Conservation (phyloP, 2,329 filamentous ascomycete species). For the Alternaria burnsii region DNA sequence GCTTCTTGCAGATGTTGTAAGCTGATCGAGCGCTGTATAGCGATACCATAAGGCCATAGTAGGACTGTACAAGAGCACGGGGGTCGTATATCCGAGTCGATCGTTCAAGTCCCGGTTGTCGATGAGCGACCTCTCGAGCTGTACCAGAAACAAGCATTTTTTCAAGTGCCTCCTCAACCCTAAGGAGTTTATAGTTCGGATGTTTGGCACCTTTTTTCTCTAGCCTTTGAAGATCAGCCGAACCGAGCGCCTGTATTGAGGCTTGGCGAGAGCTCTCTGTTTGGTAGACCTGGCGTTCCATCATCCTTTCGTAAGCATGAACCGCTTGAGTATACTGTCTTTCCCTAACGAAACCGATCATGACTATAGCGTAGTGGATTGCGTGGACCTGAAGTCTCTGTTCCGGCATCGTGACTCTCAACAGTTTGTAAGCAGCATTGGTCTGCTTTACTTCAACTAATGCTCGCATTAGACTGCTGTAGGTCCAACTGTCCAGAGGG, state of each 20-base stretch:
- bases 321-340: constrained; percentile 58
- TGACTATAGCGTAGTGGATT: constrained; percentile 64
- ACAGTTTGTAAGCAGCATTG: constrained; percentile 63
- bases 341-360: constrained; percentile 59
- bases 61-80: constrained; percentile 58
- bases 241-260: constrained; percentile 41
- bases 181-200: constrained; percentile 29
- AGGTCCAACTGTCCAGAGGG: constrained; percentile 65
- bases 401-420: constrained; percentile 60
- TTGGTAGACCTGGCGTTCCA: constrained; percentile 46
- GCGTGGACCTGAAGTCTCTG: constrained; percentile 55
- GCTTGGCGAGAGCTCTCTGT: constrained; percentile 56
- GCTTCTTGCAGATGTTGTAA: constrained; percentile 50
- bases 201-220: constrained; percentile 20
- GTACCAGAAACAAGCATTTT: constrained; percentile 37
- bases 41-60: constrained; percentile 65
- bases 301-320: constrained; percentile 59
- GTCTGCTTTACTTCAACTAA: constrained; percentile 63
- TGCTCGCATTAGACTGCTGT: constrained; percentile 68
- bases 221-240: constrained; percentile 31
- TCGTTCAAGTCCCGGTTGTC: constrained; percentile 35
- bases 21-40: constrained; percentile 60
- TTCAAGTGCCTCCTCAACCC: constrained; percentile 39
- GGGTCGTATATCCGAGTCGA: constrained; percentile 42
- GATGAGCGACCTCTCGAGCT: constrained; percentile 39